Evolutionary conservation across 2,329 filamentous ascomycete genomes (phyloP).

Genomic region (Monilinia vaccinii-corymbosi): DNA sequence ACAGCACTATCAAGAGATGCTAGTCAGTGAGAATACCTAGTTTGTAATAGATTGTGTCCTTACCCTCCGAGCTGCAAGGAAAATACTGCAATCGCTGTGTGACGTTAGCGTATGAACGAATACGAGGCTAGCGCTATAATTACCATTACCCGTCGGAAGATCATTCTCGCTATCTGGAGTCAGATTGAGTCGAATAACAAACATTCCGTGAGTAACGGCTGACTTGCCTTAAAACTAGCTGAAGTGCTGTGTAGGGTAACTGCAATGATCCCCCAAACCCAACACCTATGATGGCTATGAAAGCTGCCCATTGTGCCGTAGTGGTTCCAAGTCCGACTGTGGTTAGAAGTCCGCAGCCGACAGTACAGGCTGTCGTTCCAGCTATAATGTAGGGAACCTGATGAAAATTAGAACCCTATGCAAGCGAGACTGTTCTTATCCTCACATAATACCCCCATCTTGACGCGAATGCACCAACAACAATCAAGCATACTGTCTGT

Average conservation of each 20-base stretch:
- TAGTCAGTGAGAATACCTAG: background rate
- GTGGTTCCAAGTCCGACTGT: conserved; percentile 34
- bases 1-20: background rate
- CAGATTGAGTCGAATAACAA: too few relatives aligned
- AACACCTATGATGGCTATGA: conserved; percentile 39
- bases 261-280: conserved; percentile 38
- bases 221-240: conserved; percentile 34
- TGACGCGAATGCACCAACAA: background rate
- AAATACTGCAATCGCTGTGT: background rate
- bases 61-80: background rate
- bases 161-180: background rate
- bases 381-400: conserved; percentile 15
- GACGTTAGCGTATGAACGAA: background rate
- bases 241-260: conserved; percentile 39
- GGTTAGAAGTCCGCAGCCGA: conserved; percentile 10
- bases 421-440: too few relatives aligned
- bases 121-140: background rate
- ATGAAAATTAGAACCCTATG: too few relatives aligned
- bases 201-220: too few relatives aligned
- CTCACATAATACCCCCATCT: background rate
- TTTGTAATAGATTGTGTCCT: background rate
- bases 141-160: background rate
- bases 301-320: conserved; percentile 39
- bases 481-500: background rate
- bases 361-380: conserved; percentile 23